Percentiles rank a stretch among this genome's conserved stretches.
These are phyloP conservation scores for Orbilia ellipsospora DNA, from an alignment of 2,329 filamentous ascomycete genomes.

Conservation along the genomic window DNA sequence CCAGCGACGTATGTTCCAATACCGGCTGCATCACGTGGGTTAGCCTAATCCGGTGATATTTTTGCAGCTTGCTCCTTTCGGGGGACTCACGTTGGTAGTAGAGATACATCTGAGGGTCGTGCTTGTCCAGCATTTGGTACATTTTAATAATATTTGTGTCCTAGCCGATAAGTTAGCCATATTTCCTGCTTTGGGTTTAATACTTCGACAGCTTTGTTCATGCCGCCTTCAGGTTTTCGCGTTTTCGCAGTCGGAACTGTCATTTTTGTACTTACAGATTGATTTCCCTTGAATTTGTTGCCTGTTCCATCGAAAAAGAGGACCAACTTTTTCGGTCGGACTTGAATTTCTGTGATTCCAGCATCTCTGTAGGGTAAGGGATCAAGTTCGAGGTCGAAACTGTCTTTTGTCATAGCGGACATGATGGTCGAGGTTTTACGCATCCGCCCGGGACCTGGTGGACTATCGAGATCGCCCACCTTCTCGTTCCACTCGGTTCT, in stretches of 20 bases:
- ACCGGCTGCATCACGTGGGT: conserved; percentile 66
- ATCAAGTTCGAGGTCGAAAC: conserved; percentile 49
- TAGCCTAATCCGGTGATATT: conserved; percentile 27
- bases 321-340: conserved; percentile 65
- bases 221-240: neutral
- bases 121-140: conserved; percentile 55
- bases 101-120: conserved; percentile 51
- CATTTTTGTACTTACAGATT: conserved; percentile 68
- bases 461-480: conserved; percentile 35
- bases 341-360: conserved; percentile 52
- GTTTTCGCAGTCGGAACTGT: too few relatives aligned
- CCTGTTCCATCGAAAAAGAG: conserved; percentile 74
- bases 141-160: conserved; percentile 55
- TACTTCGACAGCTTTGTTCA: too few relatives aligned
- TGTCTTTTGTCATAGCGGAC: conserved; percentile 49
- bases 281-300: conserved; percentile 73
- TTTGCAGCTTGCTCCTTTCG: neutral
- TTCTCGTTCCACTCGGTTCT: conserved; percentile 48
- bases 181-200: neutral
- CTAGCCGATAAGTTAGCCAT: conserved; percentile 2
- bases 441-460: conserved; percentile 39
- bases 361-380: conserved; percentile 48
- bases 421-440: conserved; percentile 46
- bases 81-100: conserved; percentile 71
- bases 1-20: conserved; percentile 77